Evolutionary conservation across 139 green algal species (phyloP), one percentile per base, ranked within the genome.

Genomic region (Spirogloea muscicola): DNA sequence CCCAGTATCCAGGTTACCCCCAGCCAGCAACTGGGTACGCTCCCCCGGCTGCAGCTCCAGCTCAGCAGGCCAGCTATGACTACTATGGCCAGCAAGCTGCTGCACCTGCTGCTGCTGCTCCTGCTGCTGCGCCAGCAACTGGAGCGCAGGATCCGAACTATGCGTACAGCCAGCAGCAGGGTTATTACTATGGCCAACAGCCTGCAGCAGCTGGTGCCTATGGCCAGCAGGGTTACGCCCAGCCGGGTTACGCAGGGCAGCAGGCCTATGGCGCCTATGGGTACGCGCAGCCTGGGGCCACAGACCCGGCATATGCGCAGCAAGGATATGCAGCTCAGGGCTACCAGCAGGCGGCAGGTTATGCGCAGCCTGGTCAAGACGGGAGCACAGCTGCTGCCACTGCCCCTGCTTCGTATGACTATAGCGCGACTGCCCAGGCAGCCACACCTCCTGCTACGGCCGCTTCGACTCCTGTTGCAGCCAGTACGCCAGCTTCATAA

Each of bases 81-180:
- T 68, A 68, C 18, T 68, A 68, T 37, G 25, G 27, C 5, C 59
- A 68, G 59, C 59, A 68, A 36, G 43, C n/a, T n/a, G n/a, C n/a
- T n/a, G n/a, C 59, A 25, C 59, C 43, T 29, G 59, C 59, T 33
- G 18, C 42, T 4, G 5, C 59, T 3, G 59, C 59, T 42, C 25
- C 59, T 51, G 59, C 59, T 29, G 37, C 59, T 57, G 59, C 59
- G 16, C 13, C 10, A 51, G 59, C 59, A 51, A 36, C 59, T 57
- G 10, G 33, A 13, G 65, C 43, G 21, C 10, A 10, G 10, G 65
- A 74, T 43, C 43, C 33, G 5, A 40, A 4, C 5, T 68, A 68
- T 43, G 41, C 59, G 25, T 68, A 68, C 42, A 6, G 59, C 52
- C 65, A 74, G 38, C 65, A 74, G 65, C 65, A 21, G 52, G n/a